Evolutionary conservation across 2,329 filamentous ascomycete genomes (phyloP), one percentile per base, ranked within the genome.

Genomic region (Tolypocladium guangdongense): DNA sequence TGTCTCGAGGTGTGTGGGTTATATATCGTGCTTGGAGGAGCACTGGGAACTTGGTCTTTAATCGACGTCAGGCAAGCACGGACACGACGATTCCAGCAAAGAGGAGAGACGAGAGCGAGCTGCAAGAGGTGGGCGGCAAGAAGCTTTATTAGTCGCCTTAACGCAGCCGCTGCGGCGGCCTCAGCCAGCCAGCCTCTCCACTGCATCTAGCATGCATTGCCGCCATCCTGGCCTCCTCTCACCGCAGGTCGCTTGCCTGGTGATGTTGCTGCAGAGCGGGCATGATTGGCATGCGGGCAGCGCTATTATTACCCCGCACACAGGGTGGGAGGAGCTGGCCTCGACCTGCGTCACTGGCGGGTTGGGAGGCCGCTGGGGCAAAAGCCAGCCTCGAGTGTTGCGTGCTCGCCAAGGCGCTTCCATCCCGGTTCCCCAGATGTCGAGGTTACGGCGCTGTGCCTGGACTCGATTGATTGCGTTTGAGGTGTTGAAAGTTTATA

Each of bases 131-230:
- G 48, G 48, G 48, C 22, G 36, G 48, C 32, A 38, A n/a, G 48
- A 50, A 50, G 48, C 48, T 50, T 50, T 50, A 50, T 50, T 50
- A 47, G 43, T n/a, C 43, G 43, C 20, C 16, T 46, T 16, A 18
- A 46, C 18, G 7, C 24, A 24, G 43, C 18, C 14, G 27, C 27
- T 7, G 24, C n/a, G 27, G 32, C 18, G 43, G 27, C 27, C 4
- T 18, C 43, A 50, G 35, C 32, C 33, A 24, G 47, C 47, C 32
- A 46, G 10, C 43, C 27, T 14, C 14, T 30, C 22, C 41, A 11
- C 22, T 14, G 3, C 24, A 10, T 27, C 16, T 7, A 18, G 22
- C 22, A 43, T 43, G 41, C 38, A 20, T 14, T 10, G 41, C 41
- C 12, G 22, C 22, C 39, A 43, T 24, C 16, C 41, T 24, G 33